These are phyloP conservation scores for Dillenia suffruticosa DNA, from an alignment of 164 flowering plant species.

Conservation along the genomic window DNA sequence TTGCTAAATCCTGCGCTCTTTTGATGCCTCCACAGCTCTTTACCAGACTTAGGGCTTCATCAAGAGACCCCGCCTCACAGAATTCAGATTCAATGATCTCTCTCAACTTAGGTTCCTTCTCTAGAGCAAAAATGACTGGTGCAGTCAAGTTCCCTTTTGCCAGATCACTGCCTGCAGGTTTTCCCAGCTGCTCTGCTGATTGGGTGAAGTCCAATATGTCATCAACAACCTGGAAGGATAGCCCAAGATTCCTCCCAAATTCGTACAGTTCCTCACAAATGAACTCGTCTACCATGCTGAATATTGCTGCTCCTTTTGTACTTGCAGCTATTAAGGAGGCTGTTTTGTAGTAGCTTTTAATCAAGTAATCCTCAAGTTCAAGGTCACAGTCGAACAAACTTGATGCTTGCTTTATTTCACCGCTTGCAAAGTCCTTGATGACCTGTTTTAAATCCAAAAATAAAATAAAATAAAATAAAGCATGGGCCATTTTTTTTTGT, in stretches of 20 bases:
- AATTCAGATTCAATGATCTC: slow-evolving; percentile 88
- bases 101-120: slow-evolving; percentile 63
- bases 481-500: not conserved
- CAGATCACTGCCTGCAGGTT: slow-evolving; percentile 86
- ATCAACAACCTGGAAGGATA: slow-evolving; percentile 93
- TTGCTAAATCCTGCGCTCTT: slow-evolving; percentile 65
- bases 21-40: slow-evolving; percentile 69
- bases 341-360: slow-evolving; percentile 91
- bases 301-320: slow-evolving; percentile 87
- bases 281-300: slow-evolving; percentile 56
- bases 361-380: slow-evolving; percentile 73
- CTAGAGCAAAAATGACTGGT: slow-evolving; percentile 87
- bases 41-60: slow-evolving; percentile 61
- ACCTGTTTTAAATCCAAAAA: slow-evolving; percentile 44
- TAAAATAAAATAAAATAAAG: not conserved
- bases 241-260: slow-evolving; percentile 84
- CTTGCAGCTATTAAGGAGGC: slow-evolving; percentile 93
- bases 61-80: slow-evolving; percentile 71
- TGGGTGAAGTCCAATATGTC: slow-evolving; percentile 96
- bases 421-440: slow-evolving; percentile 97
- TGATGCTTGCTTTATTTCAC: slow-evolving; percentile 97
- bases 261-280: slow-evolving; percentile 66
- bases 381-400: slow-evolving; percentile 82
- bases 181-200: slow-evolving; percentile 89
- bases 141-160: slow-evolving; percentile 93